Evolutionary conservation across 73 alveolate genomes (phyloP).

Genomic region (Urostyla sp.): DNA sequence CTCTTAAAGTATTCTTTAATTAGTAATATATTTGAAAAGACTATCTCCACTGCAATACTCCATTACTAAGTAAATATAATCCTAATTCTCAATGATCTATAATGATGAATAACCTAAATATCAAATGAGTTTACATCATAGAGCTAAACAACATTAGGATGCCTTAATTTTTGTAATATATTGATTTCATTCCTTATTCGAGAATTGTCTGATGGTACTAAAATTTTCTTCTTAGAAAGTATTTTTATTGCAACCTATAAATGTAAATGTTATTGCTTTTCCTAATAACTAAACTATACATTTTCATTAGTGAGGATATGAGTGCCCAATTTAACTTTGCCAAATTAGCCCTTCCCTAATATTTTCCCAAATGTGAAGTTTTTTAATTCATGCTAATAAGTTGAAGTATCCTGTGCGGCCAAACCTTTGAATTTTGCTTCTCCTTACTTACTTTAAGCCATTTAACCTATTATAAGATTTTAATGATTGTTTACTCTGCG

Average conservation of each 20-base stretch:
- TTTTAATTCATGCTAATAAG: too few species aligned
- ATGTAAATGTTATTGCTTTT: background rate
- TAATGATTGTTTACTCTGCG: too few species aligned
- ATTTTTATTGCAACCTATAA: constrained; percentile 83
- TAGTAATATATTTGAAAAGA: constrained; percentile 86
- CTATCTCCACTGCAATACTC: constrained; percentile 94
- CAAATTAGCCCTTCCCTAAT: constrained; percentile 44
- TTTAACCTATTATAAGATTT: too few species aligned
- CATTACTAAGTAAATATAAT: constrained; percentile 85
- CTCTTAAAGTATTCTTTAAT: constrained; percentile 83
- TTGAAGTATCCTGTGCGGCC: too few species aligned
- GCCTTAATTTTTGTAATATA: constrained; percentile 76
- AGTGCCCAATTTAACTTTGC: constrained; percentile 50
- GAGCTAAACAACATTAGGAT: constrained; percentile 82
- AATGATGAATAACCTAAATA: background rate
- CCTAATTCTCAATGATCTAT: constrained; percentile 76
- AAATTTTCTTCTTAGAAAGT: constrained; percentile 75
- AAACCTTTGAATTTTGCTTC: too few species aligned
- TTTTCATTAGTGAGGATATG: constrained; percentile 40
- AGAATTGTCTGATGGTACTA: constrained; percentile 78
- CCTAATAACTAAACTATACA: background rate
- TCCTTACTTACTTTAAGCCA: too few species aligned
- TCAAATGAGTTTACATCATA: constrained; percentile 66
- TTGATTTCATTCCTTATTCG: constrained; percentile 82
- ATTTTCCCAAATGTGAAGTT: constrained; percentile 21